A percentile compares a stretch with the other conserved stretches of the same genome.
phyloP scores from a whole-genome alignment of 768 basidiomycete genomes.

The Auricularia cornea region DNA sequence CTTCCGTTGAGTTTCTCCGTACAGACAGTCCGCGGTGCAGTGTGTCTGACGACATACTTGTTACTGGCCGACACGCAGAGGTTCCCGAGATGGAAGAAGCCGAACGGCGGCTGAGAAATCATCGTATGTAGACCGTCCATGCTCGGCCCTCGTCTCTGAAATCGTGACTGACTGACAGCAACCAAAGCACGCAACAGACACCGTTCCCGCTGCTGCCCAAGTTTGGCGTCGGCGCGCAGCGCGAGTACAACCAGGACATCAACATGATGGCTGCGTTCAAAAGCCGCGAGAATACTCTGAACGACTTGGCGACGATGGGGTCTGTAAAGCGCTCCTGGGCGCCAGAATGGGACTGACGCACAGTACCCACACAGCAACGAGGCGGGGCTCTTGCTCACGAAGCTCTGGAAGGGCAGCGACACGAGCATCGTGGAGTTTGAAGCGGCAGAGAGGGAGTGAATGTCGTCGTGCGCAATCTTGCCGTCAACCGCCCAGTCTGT shows the following conservation, averaged over 20 bases:
- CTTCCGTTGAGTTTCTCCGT: no score
- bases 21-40: no score
- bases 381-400: slow-evolving; percentile 29
- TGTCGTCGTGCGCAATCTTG: no score
- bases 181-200: slow-evolving; percentile 15
- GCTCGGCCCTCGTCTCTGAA: no score
- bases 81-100: no score
- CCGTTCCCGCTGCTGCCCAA: slow-evolving; percentile 42
- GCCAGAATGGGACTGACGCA: background rate
- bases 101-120: no score
- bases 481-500: no score
- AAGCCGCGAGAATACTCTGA: slow-evolving; percentile 33
- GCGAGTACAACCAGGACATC: slow-evolving; percentile 37
- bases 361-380: slow-evolving; percentile 1
- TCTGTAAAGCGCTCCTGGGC: slow-evolving; percentile 12
- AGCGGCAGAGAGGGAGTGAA: background rate
- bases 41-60: no score
- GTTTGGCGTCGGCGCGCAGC: slow-evolving; percentile 34
- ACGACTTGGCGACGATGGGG: slow-evolving; percentile 32
- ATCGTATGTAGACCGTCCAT: no score
- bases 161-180: no score
- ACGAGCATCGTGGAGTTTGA: slow-evolving; percentile 12
- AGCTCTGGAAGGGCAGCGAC: slow-evolving; percentile 31
- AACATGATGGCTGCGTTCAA: slow-evolving; percentile 38
- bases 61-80: no score